Conservation (phyloP, 305 asterid species). For the Fraxinus greggii region DNA sequence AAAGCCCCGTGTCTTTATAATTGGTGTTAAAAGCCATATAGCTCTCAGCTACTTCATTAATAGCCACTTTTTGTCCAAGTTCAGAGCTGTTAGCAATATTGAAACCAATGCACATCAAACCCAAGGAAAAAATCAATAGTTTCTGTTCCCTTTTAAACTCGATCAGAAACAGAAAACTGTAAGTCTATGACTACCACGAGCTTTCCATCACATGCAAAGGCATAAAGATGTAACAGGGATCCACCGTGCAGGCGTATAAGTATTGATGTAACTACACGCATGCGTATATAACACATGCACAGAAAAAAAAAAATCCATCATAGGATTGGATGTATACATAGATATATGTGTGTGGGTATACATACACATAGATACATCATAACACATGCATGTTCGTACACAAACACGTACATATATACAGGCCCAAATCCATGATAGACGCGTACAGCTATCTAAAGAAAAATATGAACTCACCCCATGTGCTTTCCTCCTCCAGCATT, state of each 20-base stretch:
- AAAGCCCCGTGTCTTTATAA: conserved; percentile 92
- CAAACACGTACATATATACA: background rate
- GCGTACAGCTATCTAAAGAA: background rate
- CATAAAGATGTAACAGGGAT: background rate
- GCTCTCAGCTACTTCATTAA: conserved; percentile 87
- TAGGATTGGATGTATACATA: background rate
- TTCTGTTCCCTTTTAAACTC: background rate
- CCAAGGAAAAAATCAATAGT: background rate
- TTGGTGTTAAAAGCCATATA: conserved; percentile 96
- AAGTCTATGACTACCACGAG: background rate
- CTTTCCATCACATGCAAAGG: background rate
- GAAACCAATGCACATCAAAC: conserved; percentile 7
- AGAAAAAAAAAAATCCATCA: background rate
- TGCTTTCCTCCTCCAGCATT: conserved; percentile 83
- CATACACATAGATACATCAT: background rate
- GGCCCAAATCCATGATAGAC: conserved; percentile 20
- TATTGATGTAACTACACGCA: background rate
- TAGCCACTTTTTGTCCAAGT: conserved; percentile 80
- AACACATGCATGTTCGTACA: background rate
- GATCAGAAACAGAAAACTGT: background rate
- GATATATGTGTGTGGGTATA: background rate
- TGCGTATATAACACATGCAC: background rate
- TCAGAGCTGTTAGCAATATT: conserved; percentile 49
- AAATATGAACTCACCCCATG: conserved; percentile 60
- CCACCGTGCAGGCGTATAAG: background rate